Base-by-base conservation (phyloP, 805 yeast genomes). In the Candida pseudofarinosa region DNA sequence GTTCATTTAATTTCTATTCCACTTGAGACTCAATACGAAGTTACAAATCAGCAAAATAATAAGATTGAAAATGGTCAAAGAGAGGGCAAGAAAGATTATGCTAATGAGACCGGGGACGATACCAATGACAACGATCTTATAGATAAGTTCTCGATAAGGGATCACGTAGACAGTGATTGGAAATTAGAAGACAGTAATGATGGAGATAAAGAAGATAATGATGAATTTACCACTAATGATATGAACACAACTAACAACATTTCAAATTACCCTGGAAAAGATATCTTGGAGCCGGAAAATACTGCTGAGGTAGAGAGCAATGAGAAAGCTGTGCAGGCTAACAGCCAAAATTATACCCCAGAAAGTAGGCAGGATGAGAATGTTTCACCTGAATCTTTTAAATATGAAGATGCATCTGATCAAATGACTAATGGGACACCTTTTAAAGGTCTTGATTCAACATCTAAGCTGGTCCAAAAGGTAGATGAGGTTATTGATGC, bases 121-220 rank as follows among this genome's bases (percentile, higher is more conserved):
- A 33, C 39, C 26, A 16, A 26, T n/a, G 18, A 19, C n/a, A 37
- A 16, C 12, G 19, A 37, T 13, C 19, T 26, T 4, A 18, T 16
- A 2, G 30, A 26, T 23, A 37, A 48, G 45, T 46, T 52, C 40
- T 59, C 63, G 4, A 51, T 65, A 18, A 43, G 63, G 32, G 62
- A 59, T 44, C 65, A 64, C 37, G 55, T 63, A 41, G 69, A 65
- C 40, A 52, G 60, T 28, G 65, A 59, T 26, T 65, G 71, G 71
- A 64, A 63, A 47, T 55, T 60, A 33, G 70, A 65, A 40, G 64
- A 64, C 41, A 64, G 70, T 38, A 55, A 64, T 37, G 71, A 66
- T 49, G 71, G 71, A 10, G 71, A 66, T 38, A 50, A 56, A 35
- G 71, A 66, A 48, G 71, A 66, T 41, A 66, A 66, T 46, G 67